A percentile compares a stretch with the other conserved stretches of the same genome.
phyloP scores from a whole-genome alignment of 257 asterid genomes.

The Scutellaria minor region DNA sequence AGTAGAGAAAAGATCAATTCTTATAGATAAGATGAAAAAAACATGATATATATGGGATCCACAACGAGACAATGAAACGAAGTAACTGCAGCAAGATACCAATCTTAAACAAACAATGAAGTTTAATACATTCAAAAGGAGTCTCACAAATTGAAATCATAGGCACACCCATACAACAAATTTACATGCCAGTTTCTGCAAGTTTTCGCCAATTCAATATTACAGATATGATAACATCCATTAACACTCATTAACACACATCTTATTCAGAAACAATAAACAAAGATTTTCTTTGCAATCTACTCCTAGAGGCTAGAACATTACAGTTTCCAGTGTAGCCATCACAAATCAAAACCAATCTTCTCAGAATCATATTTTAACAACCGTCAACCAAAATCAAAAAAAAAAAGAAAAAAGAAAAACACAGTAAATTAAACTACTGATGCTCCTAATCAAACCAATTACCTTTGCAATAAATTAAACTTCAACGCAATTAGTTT shows the following conservation, averaged over 20 bases:
- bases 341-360: too few species aligned
- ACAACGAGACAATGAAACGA: background rate
- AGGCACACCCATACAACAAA: slow-evolving; percentile 11
- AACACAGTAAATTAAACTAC: background rate
- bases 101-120: background rate
- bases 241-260: slow-evolving; percentile 7
- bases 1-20: background rate
- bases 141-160: slow-evolving; percentile 3
- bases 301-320: background rate
- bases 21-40: background rate
- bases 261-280: background rate
- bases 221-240: slow-evolving; percentile 4
- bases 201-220: slow-evolving; percentile 25
- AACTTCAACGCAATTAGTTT: background rate
- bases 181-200: background rate
- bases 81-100: background rate
- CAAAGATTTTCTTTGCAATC: slow-evolving; percentile 5
- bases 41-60: background rate
- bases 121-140: slow-evolving; percentile 4
- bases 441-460: background rate
- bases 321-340: background rate
- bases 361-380: background rate
- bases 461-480: background rate
- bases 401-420: background rate
- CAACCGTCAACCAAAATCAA: slow-evolving; percentile 4